These are phyloP conservation scores for Chamaenerion angustifolium DNA, from an alignment of 345 rosid species.

Conservation along the genomic window DNA sequence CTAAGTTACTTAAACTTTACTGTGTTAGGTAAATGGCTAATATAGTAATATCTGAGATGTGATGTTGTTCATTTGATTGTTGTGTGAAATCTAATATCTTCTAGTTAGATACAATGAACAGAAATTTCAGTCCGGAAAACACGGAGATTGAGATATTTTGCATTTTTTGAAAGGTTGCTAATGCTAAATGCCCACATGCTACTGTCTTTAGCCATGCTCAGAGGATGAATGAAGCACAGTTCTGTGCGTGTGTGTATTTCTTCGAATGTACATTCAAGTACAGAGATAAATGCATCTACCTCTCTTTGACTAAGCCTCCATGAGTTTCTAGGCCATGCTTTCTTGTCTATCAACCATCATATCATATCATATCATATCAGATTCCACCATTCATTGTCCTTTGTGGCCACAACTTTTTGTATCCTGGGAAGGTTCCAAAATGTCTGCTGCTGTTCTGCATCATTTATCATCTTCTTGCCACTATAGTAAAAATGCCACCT, in stretches of 20 bases:
- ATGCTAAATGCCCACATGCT: conserved; percentile 21
- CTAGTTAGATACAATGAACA: no score
- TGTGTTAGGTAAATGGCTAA: no score
- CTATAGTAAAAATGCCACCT: no score
- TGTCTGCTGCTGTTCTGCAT: conserved; percentile 5
- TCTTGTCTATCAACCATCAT: conserved; percentile 7
- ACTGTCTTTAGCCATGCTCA: conserved; percentile 14
- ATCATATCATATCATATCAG: conserved; percentile 9
- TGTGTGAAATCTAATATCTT: no score
- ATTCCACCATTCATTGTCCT: conserved; percentile 11
- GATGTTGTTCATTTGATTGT: no score
- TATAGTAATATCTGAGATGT: no score
- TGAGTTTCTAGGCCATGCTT: conserved; percentile 7
- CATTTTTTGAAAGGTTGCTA: conserved; percentile 3
- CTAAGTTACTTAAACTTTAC: no score
- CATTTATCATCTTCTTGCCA: conserved; percentile 6
- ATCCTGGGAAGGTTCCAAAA: conserved; percentile 15
- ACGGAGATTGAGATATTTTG: not conserved
- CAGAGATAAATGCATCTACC: conserved; percentile 2
- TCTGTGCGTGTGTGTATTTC: no score
- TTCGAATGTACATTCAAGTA: conserved; percentile 19
- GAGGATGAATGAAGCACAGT: not conserved
- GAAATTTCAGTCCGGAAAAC: conserved; percentile 2
- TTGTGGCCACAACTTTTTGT: conserved; percentile 14
- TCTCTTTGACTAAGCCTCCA: not conserved